Percentiles rank a stretch among this genome's conserved stretches.
Evolutionary conservation across 352 stramenopile genomes (phyloP).

Genomic region (Pythium brachiatum): DNA sequence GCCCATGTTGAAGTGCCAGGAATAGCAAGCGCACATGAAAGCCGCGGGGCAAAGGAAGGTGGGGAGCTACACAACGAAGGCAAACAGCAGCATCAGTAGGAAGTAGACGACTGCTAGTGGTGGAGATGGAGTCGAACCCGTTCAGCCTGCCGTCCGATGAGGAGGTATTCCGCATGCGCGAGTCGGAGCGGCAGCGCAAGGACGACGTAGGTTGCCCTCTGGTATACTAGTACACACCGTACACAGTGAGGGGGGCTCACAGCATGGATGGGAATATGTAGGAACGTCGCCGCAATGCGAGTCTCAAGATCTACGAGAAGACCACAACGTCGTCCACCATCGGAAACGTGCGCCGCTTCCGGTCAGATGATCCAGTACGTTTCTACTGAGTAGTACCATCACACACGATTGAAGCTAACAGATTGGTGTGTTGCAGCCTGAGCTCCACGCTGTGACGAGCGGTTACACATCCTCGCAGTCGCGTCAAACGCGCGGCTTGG

Average conservation of each 20-base stretch:
- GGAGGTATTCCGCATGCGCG: conserved; percentile 92
- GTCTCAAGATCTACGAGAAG: conserved; percentile 91
- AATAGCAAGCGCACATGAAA: neutral
- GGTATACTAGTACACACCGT: too few relatives aligned
- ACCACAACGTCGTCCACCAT: conserved; percentile 75
- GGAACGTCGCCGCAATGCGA: conserved; percentile 57
- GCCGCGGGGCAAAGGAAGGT: neutral
- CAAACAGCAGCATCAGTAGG: too few relatives aligned
- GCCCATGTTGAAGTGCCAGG: conserved; percentile 1
- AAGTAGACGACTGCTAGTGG: too few relatives aligned
- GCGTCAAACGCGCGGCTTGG: conserved; percentile 70
- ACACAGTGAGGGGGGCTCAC: too few relatives aligned
- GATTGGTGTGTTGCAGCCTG: neutral
- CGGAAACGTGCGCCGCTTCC: conserved; percentile 77
- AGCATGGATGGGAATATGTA: conserved; percentile 12
- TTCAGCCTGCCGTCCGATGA: conserved; percentile 93
- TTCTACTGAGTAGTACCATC: too few relatives aligned
- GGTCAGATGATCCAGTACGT: conserved; percentile 55
- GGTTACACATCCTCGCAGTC: conserved; percentile 64
- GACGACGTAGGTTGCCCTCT: too few relatives aligned
- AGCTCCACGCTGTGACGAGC: conserved; percentile 33
- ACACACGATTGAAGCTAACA: neutral
- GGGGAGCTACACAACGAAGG: too few relatives aligned
- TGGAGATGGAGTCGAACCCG: conserved; percentile 66
- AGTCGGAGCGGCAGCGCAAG: conserved; percentile 88